Evolutionary conservation across 352 stramenopile species (phyloP).

Genomic region (Chrysophaeum taylorii): DNA sequence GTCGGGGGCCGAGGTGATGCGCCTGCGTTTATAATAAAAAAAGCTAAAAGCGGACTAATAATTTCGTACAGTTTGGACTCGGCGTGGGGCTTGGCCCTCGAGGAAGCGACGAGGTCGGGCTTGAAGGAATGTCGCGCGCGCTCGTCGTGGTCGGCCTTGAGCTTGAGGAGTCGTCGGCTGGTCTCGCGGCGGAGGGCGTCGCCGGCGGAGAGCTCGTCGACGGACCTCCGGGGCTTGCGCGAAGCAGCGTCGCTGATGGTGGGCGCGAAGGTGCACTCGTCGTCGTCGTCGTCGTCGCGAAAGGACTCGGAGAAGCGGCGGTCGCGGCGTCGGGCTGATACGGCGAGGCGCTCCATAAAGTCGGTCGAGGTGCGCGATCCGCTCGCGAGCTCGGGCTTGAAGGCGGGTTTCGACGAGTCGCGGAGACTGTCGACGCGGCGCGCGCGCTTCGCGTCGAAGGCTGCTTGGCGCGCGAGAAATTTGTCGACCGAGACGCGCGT

Average conservation of each 20-base stretch:
- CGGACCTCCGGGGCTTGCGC: slow-evolving; percentile 18
- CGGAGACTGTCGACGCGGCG: slow-evolving; percentile 20
- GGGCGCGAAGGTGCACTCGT: slow-evolving; percentile 38
- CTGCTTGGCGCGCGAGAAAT: slow-evolving; percentile 26
- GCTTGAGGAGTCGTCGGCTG: slow-evolving; percentile 26
- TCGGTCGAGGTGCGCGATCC: slow-evolving; percentile 22
- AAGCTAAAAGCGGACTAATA: too few relatives aligned
- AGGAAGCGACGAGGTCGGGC: slow-evolving; percentile 24
- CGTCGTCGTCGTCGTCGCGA: slow-evolving; percentile 16
- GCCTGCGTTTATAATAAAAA: too few relatives aligned
- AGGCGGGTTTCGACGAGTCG: slow-evolving; percentile 1
- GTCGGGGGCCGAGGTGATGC: slow-evolving; percentile 30
- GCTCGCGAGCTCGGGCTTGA: slow-evolving; percentile 27
- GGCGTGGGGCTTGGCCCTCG: background rate
- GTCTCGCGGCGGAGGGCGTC: slow-evolving; percentile 35
- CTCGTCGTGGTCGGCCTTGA: slow-evolving; percentile 32
- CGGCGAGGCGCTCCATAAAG: slow-evolving; percentile 34
- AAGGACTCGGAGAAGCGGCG: slow-evolving; percentile 23
- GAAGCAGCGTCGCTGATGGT: slow-evolving; percentile 20
- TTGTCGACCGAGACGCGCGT: slow-evolving; percentile 16
- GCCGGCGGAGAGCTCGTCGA: slow-evolving; percentile 27
- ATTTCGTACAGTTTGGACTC: slow-evolving; percentile 26
- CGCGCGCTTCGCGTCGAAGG: slow-evolving; percentile 16
- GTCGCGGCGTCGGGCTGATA: slow-evolving; percentile 28
- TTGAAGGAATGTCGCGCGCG: slow-evolving; percentile 27